These are phyloP conservation scores for Heliamphora pulchella DNA, from an alignment of 179 eudicot species.

Conservation along the genomic window DNA sequence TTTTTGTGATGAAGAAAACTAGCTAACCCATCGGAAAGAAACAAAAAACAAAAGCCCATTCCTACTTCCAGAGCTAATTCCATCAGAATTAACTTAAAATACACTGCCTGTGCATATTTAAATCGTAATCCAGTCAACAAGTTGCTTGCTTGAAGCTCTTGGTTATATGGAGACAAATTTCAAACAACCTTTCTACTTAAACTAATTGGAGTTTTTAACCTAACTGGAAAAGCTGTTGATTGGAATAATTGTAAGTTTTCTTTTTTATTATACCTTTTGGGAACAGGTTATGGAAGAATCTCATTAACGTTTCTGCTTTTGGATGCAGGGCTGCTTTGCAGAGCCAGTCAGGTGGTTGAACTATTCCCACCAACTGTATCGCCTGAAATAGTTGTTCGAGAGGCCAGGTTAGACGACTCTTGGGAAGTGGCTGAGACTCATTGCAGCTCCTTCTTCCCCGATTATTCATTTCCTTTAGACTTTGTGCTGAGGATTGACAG, in stretches of 20 bases:
- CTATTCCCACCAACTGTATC: slow-evolving; percentile 61
- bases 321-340: slow-evolving; percentile 46
- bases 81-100: too few species aligned
- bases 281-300: slow-evolving; percentile 2
- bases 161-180: too few species aligned
- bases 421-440: slow-evolving; percentile 99
- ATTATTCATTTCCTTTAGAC: slow-evolving; percentile 80
- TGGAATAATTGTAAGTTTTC: background rate
- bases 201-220: background rate
- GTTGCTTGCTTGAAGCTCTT: background rate
- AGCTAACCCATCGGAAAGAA: too few species aligned
- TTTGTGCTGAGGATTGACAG: slow-evolving; percentile 75
- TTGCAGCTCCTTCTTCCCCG: slow-evolving; percentile 96
- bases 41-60: too few species aligned
- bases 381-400: slow-evolving; percentile 77
- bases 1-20: too few species aligned
- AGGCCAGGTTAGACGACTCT: slow-evolving; percentile 82
- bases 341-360: slow-evolving; percentile 78
- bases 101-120: too few species aligned
- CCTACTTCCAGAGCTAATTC: too few species aligned
- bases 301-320: slow-evolving; percentile 2
- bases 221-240: background rate
- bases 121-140: background rate
- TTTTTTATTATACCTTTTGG: too few species aligned
- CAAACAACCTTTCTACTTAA: slow-evolving; percentile 1